These are phyloP conservation scores for Gossypium herbaceum DNA, from an alignment of 345 rosid genomes.

Conservation along the genomic window DNA sequence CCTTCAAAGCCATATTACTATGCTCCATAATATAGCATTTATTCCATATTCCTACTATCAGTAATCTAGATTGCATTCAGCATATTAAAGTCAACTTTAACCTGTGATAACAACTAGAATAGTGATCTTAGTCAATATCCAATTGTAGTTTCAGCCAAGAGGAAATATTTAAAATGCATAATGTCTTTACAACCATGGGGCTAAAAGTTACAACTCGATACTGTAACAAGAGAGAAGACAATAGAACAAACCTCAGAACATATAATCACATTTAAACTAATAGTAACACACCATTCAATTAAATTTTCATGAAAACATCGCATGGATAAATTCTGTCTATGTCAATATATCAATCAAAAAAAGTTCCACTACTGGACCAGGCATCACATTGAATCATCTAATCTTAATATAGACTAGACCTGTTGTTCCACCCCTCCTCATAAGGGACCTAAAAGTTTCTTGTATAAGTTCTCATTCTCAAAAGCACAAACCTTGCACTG, in stretches of 20 bases:
- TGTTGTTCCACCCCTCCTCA: slow-evolving; percentile 15
- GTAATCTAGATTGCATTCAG: slow-evolving; percentile 1
- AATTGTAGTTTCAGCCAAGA: neutral
- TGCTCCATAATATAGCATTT: neutral
- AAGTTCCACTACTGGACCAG: neutral
- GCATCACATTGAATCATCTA: neutral
- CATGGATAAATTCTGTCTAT: neutral
- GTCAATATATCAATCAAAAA: neutral
- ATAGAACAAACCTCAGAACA: neutral
- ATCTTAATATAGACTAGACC: neutral
- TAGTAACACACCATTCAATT: neutral
- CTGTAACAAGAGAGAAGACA: neutral
- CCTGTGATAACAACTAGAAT: neutral
- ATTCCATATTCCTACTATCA: neutral
- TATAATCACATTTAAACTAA: neutral
- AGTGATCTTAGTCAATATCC: neutral
- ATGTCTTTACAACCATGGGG: neutral
- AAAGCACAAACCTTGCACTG: neutral
- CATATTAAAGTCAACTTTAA: neutral
- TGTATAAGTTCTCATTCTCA: neutral
- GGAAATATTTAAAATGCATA: neutral
- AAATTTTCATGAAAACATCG: neutral
- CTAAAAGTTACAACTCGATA: neutral
- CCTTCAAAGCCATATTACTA: slow-evolving; percentile 18
- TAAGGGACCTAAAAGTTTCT: neutral